phyloP scores from a whole-genome alignment of 768 basidiomycete species.

The Termitomyces sp. region DNA sequence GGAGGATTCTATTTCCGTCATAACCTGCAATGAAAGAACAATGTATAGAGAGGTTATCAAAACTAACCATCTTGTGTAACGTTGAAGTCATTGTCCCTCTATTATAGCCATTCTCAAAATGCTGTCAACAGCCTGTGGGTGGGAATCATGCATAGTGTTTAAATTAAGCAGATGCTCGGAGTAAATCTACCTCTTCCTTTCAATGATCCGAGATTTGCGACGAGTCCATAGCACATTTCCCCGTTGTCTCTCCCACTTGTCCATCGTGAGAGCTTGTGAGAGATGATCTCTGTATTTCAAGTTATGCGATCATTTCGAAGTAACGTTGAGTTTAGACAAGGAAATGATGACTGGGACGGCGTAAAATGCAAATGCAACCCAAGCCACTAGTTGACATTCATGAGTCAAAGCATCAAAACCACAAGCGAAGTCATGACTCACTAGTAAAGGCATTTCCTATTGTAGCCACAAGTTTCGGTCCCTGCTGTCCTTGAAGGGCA shows the following conservation, averaged over 20 bases:
- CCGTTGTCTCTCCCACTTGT: neutral
- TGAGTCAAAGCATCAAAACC: neutral
- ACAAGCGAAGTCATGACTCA: conserved; percentile 32
- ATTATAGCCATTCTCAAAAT: neutral
- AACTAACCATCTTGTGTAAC: neutral
- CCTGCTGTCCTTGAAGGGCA: conserved; percentile 43
- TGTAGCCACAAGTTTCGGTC: conserved; percentile 57
- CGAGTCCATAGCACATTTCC: neutral
- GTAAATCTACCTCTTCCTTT: neutral
- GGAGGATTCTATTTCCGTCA: neutral
- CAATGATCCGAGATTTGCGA: neutral
- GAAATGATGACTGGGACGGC: conserved; percentile 67
- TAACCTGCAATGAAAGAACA: neutral
- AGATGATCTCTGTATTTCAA: neutral
- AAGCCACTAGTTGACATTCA: conserved; percentile 52
- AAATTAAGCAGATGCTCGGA: neutral
- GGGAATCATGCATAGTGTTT: neutral
- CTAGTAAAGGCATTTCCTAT: conserved; percentile 75
- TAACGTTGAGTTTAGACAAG: conserved; percentile 64
- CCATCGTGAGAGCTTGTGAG: neutral
- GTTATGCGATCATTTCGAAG: conserved; percentile 19
- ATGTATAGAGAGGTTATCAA: neutral
- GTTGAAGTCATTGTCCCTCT: neutral
- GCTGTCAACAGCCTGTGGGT: neutral
- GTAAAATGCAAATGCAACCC: conserved; percentile 75